Base-by-base conservation (phyloP, 257 asterid species). In the Capsicum chinense region DNA sequence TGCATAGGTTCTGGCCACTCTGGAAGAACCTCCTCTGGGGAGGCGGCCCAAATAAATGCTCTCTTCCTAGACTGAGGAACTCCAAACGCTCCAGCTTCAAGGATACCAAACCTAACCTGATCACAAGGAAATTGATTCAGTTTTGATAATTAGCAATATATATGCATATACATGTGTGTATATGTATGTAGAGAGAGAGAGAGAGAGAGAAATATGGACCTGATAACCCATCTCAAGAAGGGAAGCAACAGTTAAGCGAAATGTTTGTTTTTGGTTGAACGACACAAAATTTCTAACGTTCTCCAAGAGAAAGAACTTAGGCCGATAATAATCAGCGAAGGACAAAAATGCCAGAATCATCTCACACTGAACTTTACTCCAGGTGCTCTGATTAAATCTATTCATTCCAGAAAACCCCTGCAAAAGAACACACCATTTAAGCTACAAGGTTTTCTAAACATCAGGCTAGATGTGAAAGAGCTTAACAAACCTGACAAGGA, bases 1-100 rank as follows among this genome's bases (percentile, higher is more conserved):
- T 95, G 97, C 97, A 95, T 93, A 74, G 98, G 99, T 89, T 95
- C 97, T 1, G 98, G 99, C 99, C 99, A 95, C 50, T 94, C 98
- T 0, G 99, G 98, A 84, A 95, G 98, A 78, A 88, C 57, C 91
- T 93, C 95, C 56, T 94, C 95, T 33, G 97, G 98, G 71, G 97
- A 89, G 19, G 99, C 97, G 8, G 98, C 98, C 99, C 99, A 95
- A 86, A 95, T 94, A 86, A 94, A 94, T 76, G 99, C 99, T 86
- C 99, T 91, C 89, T 94, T 95, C 90, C 98, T 90, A 44, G 98
- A 91, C 88, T 95, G 99, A 82, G 98, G 95, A 85, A 95, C 95
- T 66, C 99, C 99, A 89, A 84, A 95, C 17, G 97, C 92, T 87
- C 98, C 98, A 83, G 98, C 99, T 91, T 95, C 99, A 48, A 95